These are phyloP conservation scores for Striga hermonthica DNA, from an alignment of 305 asterid species.

Conservation along the genomic window DNA sequence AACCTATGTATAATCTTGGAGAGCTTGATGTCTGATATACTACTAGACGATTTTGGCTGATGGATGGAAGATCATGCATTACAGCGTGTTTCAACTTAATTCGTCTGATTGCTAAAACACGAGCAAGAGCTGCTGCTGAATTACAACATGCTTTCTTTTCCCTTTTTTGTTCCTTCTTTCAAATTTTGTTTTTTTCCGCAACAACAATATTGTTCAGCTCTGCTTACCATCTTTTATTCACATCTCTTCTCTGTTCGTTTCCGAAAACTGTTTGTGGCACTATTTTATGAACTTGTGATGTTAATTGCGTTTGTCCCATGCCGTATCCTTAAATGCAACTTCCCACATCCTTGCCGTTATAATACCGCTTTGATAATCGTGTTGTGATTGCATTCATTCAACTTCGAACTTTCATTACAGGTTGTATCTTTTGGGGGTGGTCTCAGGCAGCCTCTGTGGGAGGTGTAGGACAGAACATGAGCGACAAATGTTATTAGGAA, in stretches of 20 bases:
- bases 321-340: neutral
- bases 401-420: conserved; percentile 31
- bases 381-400: conserved; percentile 1
- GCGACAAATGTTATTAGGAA: conserved; percentile 32
- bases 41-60: too few relatives aligned
- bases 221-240: neutral
- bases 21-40: too few relatives aligned
- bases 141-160: neutral
- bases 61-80: too few relatives aligned
- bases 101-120: too few relatives aligned
- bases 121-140: too few relatives aligned
- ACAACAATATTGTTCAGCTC: neutral
- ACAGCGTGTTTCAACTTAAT: too few relatives aligned
- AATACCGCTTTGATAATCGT: neutral
- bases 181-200: too few relatives aligned
- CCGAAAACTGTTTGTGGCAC: neutral
- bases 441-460: conserved; percentile 24
- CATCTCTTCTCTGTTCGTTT: neutral
- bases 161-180: conserved; percentile 9
- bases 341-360: neutral
- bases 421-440: conserved; percentile 31
- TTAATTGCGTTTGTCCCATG: neutral
- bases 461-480: conserved; percentile 31
- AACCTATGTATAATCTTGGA: too few relatives aligned
- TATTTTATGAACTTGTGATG: neutral